Evolutionary conservation across 2,329 filamentous ascomycete genomes (phyloP), one percentile per base, ranked within the genome.

Genomic region (Coniella vitis): DNA sequence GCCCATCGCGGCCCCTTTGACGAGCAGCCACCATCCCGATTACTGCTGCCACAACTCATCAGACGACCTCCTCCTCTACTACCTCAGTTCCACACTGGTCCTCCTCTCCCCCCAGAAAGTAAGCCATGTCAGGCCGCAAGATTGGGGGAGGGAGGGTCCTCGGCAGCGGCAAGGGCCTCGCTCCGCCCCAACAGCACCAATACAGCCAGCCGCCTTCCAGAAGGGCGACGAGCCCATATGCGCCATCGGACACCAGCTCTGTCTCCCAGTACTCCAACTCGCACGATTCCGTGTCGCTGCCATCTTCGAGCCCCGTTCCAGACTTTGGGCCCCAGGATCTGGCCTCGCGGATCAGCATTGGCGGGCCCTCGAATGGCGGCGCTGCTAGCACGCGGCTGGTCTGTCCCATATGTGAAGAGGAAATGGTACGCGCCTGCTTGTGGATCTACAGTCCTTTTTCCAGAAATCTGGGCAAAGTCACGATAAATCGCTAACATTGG

Each of bases 331-430:
- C 78, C 12, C 88, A 91, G 62, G 90, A 95, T 61, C 78, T 96
- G 46, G 79, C 81, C 34, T 87, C 89, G 48, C 86, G 87, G 61
- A 84, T 96, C 59, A 90, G 86, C 47, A 69, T 93, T 17, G 74
- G 69, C 19, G 68, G 69, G 9, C 71, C 75, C 16, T 73, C 76
- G 45, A 75, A 72, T 53, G 75, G 76, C 55, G 74, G 70, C 42
- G 76, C 80, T 45, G 70, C 80, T 48, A 79, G 77, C 57, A 79
- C 79, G 56, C 79, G 79, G 65, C 81, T 98, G 51, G 81, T 91
- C 48, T 98, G 93, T 65, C 93, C 93, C n/a, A 98, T 98, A 63
- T 98, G 93, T 68, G 90, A 84, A 58, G 94, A 97, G 69, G 90
- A 96, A 67, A 98, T 98, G 93, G 90, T 93, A 71, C 41, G 41